phyloP scores from a whole-genome alignment of 352 stramenopile genomes.

The Peronospora destructor region DNA sequence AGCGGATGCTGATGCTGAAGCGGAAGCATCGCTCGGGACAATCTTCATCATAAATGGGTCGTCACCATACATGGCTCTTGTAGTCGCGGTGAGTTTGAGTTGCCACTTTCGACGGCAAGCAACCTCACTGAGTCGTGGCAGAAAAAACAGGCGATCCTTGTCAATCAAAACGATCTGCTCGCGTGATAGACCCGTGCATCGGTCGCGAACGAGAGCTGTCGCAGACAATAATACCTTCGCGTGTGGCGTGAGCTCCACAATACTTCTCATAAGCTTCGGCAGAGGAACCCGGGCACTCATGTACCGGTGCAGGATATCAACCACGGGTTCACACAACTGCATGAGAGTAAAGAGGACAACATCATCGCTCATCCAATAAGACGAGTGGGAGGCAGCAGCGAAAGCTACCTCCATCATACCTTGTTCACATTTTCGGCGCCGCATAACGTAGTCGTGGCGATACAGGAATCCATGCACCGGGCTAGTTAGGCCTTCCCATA shows the following conservation, averaged over 20 bases:
- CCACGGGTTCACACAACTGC: constrained; percentile 78
- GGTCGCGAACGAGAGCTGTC: constrained; percentile 70
- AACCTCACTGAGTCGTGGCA: constrained; percentile 56
- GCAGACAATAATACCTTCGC: constrained; percentile 56
- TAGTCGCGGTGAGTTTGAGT: constrained; percentile 42
- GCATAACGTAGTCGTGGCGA: constrained; percentile 78
- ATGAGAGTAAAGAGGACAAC: constrained; percentile 83
- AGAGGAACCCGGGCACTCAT: constrained; percentile 68
- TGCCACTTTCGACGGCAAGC: constrained; percentile 65
- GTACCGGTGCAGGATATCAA: constrained; percentile 75
- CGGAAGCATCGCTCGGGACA: constrained; percentile 31
- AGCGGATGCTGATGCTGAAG: constrained; percentile 16
- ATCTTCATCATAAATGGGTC: constrained; percentile 81
- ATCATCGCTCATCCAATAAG: constrained; percentile 86
- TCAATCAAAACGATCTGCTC: constrained; percentile 73
- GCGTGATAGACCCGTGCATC: constrained; percentile 68
- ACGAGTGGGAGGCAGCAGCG: constrained; percentile 75
- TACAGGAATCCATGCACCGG: constrained; percentile 70
- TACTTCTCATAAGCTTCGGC: constrained; percentile 65
- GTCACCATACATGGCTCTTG: constrained; percentile 62
- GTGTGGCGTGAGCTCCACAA: constrained; percentile 74
- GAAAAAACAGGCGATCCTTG: constrained; percentile 57
- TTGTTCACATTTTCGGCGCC: constrained; percentile 65
- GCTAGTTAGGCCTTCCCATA: constrained; percentile 58
- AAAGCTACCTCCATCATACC: constrained; percentile 85